Evolutionary conservation across 2,329 filamentous ascomycete genomes (phyloP).

Genomic region (Didymella pomorum): DNA sequence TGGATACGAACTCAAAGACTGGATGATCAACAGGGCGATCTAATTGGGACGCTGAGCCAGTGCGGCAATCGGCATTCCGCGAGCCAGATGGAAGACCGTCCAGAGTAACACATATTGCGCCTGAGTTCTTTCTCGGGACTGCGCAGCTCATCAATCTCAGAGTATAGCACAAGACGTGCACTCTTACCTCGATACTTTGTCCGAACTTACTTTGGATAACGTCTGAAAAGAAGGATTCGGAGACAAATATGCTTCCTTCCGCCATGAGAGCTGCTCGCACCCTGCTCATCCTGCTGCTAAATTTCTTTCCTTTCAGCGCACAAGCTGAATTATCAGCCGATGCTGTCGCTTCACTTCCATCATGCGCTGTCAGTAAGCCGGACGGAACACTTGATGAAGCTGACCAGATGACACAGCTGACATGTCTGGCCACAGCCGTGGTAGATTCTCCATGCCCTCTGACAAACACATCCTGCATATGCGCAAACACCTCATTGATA

Average conservation of each 20-base stretch:
- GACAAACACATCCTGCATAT: neutral
- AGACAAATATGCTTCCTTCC: neutral
- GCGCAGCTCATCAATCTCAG: neutral
- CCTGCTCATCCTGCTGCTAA: neutral
- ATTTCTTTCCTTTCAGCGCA: too few species aligned
- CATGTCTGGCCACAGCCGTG: neutral
- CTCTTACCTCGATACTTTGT: neutral
- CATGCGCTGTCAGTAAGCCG: constrained; percentile 1
- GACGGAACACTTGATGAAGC: neutral
- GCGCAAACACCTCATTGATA: neutral
- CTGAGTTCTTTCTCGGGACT: neutral
- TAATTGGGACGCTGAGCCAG: neutral
- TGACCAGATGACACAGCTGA: neutral
- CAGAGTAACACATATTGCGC: neutral
- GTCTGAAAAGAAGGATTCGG: too few species aligned
- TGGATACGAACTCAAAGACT: neutral
- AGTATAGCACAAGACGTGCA: neutral
- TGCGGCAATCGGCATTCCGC: neutral
- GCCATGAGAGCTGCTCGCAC: neutral
- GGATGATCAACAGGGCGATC: neutral
- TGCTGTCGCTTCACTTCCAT: neutral
- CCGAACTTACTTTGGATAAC: neutral
- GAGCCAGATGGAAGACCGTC: neutral
- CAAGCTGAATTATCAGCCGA: neutral
- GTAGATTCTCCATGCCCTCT: neutral